These are phyloP conservation scores for Pythium biforme DNA, from an alignment of 352 stramenopile species.

Conservation along the genomic window DNA sequence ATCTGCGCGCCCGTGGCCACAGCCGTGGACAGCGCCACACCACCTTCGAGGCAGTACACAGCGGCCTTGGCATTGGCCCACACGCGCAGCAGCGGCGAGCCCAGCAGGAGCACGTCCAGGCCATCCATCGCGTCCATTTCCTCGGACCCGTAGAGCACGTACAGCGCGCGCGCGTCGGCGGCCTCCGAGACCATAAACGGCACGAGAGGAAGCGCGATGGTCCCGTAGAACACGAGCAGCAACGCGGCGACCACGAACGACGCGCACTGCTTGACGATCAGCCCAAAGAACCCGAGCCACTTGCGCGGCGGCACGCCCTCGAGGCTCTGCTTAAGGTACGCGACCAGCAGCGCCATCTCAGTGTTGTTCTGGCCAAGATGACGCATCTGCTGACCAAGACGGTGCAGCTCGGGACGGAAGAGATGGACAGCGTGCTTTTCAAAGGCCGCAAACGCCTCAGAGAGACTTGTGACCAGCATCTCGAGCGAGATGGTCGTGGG, in stretches of 20 bases:
- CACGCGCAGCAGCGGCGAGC: conserved; percentile 62
- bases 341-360: conserved; percentile 55
- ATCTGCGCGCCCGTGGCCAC: conserved; percentile 61
- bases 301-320: conserved; percentile 51
- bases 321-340: conserved; percentile 66
- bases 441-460: conserved; percentile 52
- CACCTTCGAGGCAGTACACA: conserved; percentile 71
- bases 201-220: conserved; percentile 51
- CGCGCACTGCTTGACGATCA: conserved; percentile 63
- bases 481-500: conserved; percentile 73
- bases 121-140: conserved; percentile 54
- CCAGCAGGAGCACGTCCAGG: conserved; percentile 66
- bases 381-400: conserved; percentile 8
- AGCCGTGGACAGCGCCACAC: conserved; percentile 56
- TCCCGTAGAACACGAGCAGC: conserved; percentile 52
- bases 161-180: conserved; percentile 34
- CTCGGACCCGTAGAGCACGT: conserved; percentile 34
- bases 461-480: conserved; percentile 61
- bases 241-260: conserved; percentile 54
- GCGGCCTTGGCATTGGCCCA: conserved; percentile 73
- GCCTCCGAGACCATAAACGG: conserved; percentile 56
- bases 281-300: conserved; percentile 28
- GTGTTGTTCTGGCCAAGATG: conserved; percentile 40
- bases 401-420: conserved; percentile 58
- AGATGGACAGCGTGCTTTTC: conserved; percentile 47